Evolutionary conservation across 164 flowering plant species (phyloP), one percentile per base, ranked within the genome.

Genomic region (Umbilicus rupestris): DNA sequence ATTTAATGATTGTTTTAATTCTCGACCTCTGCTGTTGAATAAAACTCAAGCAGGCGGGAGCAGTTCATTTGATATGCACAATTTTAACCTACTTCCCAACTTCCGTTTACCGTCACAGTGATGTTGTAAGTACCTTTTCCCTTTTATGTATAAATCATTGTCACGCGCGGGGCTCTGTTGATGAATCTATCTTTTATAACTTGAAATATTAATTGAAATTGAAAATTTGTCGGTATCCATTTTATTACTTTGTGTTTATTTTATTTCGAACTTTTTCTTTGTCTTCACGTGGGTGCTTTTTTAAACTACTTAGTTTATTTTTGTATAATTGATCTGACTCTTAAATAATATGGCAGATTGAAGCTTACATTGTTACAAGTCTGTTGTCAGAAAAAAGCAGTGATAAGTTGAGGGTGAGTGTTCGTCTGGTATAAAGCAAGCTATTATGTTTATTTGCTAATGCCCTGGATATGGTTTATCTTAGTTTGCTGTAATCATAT

Each of bases 311-410:
- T n/a, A n/a, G n/a, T n/a, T n/a, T n/a, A n/a, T 35, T 35, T 35
- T 35, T 35, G 37, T 7, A n/a, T n/a, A 31, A 64, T 62, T 52
- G 29, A 39, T 20, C 45, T 37, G 1, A 37, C 65, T 63, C 1
- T 62, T 9, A 28, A 45, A 15, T 60, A 62, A 39, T 62, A 68
- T 69, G 69, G 69, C 87, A 93, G 97, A 83, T 62, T 66, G 96
- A 92, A 79, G 79, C 82, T 73, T 83, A 80, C 62, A 76, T 90
- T 79, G 82, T 81, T 70, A 77, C 84, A 62, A 87, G 79, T 71
- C 72, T 88, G 31, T 70, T 83, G 71, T 85, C 84, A 5, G 89
- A 83, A 58, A 86, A 78, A 72, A 78, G 78, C 81, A 77, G 73
- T 70, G 66, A 66, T 39, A 73, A 66, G 66, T 71, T 73, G 50